Evolutionary conservation across 169 alveolate species (phyloP), one percentile per base, ranked within the genome.

Genomic region (Perkinsus chesapeaki): DNA sequence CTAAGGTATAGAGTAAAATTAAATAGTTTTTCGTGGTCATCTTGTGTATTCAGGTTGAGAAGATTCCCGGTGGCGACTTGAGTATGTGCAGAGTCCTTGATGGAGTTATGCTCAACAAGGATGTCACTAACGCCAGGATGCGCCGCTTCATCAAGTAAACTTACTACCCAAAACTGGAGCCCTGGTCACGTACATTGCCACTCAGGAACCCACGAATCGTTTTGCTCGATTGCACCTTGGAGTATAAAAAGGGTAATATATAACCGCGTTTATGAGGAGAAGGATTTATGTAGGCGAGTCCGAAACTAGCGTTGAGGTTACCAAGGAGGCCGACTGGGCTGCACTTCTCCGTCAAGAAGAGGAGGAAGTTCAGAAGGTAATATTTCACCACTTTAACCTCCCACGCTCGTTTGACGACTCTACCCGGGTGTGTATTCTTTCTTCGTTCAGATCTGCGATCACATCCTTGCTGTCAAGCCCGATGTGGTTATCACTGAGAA

Each of bases 1-100:
- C 73, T 43, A 38, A 43, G 73, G 43, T 90, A 47, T 7, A 27
- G 27, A 10, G 19, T n/a, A 5, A 19, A 39, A 23, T 34, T 9
- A 39, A 23, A 37, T 39, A 47, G 31, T 3, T 73, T 16, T 36
- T 31, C 37, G 23, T 0, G n/a, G n/a, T 48, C 19, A 10, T 39
- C 92, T 16, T 3, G 38, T 39, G 91, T 20, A 0, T 7, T 47
- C 39, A 98, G 95, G 99, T 99, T 38, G 99, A 99, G 95, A 99
- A 99, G 95, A 98, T 99, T n/a, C 99, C 99, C 0, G 99, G 99
- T n/a, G 99, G 99, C 5, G 96, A 96, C 48, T 96, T 99, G n/a
- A 99, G 97, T 92, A 99, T 99, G 39, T 97, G 99, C 93, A 94
- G 47, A 39, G 99, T 99, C 39, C 96, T 99, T 34, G 99, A 98